Conservation (phyloP, 2,329 filamentous ascomycete genomes). For the Microsporum ferrugineum region DNA sequence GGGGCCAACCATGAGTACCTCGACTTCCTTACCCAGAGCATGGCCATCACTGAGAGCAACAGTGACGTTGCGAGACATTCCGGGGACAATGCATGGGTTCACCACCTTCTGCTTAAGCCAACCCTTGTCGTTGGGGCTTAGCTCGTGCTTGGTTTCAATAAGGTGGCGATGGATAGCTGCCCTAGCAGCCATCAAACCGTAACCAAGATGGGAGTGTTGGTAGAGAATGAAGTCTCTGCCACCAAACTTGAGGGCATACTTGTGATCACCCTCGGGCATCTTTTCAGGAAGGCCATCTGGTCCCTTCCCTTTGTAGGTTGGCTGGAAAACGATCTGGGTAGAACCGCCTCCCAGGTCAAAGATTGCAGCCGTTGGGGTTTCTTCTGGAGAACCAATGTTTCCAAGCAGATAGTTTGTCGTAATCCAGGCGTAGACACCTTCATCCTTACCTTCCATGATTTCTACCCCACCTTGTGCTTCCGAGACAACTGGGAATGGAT, state of each 20-base stretch:
- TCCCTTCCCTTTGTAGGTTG: conserved; percentile 66
- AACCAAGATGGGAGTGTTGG: conserved; percentile 95
- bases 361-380: conserved; percentile 80
- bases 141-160: conserved; percentile 56
- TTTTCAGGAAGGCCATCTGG: conserved; percentile 73
- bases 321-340: conserved; percentile 97
- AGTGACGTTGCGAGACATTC: conserved; percentile 61
- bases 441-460: conserved; percentile 95
- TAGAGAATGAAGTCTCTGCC: conserved; percentile 86
- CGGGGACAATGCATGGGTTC: conserved; percentile 78
- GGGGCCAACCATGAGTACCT: conserved; percentile 82
- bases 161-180: conserved; percentile 70
- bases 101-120: conserved; percentile 63
- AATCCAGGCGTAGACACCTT: conserved; percentile 98
- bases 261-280: conserved; percentile 84
- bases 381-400: conserved; percentile 88
- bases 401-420: conserved; percentile 97
- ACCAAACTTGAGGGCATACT: conserved; percentile 82
- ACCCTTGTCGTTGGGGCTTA: conserved; percentile 47
- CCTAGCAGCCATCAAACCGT: conserved; percentile 89
- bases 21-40: conserved; percentile 51
- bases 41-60: conserved; percentile 59
- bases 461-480: conserved; percentile 75
- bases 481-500: conserved; percentile 88
- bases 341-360: conserved; percentile 95